A percentile compares a stretch with the other conserved stretches of the same genome.
phyloP scores from a whole-genome alignment of 2,329 filamentous ascomycete species.

The Incumbomyces delicatus region DNA sequence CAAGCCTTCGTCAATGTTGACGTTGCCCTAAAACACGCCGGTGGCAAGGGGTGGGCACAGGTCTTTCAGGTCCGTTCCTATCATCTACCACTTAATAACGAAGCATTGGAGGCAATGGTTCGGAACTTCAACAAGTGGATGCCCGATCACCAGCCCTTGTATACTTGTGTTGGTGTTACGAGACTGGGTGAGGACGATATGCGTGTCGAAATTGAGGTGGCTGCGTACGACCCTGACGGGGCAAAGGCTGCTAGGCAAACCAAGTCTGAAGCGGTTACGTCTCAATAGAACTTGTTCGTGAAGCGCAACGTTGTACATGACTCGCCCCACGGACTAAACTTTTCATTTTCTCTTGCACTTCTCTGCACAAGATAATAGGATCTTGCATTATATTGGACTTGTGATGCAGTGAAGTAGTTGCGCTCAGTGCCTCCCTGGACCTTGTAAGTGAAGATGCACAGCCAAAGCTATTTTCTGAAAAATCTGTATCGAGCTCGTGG shows the following conservation, averaged over 20 bases:
- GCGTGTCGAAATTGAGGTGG: constrained; percentile 51
- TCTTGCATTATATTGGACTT: too few species aligned
- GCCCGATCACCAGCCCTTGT: constrained; percentile 44
- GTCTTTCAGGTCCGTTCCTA: constrained; percentile 43
- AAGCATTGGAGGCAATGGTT: constrained; percentile 35
- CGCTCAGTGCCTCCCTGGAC: too few species aligned
- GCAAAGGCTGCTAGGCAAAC: neutral
- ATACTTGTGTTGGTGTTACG: constrained; percentile 45
- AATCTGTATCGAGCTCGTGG: too few species aligned
- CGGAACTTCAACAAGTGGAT: constrained; percentile 42
- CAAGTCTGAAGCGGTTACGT: too few species aligned
- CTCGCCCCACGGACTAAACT: too few species aligned
- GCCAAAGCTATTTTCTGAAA: too few species aligned
- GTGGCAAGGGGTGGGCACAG: constrained; percentile 48
- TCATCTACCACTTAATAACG: constrained; percentile 34
- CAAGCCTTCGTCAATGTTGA: constrained; percentile 51
- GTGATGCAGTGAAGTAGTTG: too few species aligned
- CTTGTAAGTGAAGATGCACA: too few species aligned
- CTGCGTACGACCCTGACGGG: constrained; percentile 32
- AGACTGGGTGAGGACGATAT: constrained; percentile 42
- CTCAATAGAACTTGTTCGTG: too few species aligned
- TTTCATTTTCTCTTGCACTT: too few species aligned
- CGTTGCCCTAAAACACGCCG: constrained; percentile 39
- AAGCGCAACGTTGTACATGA: too few species aligned
- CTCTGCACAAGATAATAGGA: too few species aligned